phyloP scores from a whole-genome alignment of 768 basidiomycete species.

The Cystobasidiopsis lactophilus region DNA sequence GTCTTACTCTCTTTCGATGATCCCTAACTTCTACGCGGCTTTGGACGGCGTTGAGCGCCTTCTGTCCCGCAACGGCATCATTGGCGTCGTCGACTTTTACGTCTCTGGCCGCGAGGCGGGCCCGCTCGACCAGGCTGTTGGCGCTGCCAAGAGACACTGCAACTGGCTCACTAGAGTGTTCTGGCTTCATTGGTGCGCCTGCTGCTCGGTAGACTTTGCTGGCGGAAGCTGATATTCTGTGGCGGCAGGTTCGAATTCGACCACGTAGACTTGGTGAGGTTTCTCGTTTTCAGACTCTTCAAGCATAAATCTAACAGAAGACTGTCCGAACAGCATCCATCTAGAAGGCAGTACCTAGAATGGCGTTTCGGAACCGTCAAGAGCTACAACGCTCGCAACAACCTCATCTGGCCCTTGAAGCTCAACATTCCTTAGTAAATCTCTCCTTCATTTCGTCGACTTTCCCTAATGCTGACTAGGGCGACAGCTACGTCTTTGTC shows the following conservation, averaged over 20 bases:
- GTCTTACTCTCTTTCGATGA: conserved; percentile 29
- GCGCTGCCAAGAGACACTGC: conserved; percentile 25
- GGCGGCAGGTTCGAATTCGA: conserved; percentile 28
- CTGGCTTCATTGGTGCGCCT: conserved; percentile 43
- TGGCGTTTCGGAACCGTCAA: conserved; percentile 50
- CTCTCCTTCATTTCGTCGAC: neutral
- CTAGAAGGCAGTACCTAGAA: conserved; percentile 39
- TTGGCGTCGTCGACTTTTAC: conserved; percentile 56
- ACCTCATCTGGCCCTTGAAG: conserved; percentile 43
- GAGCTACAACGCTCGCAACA: conserved; percentile 46
- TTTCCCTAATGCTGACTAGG: too few species aligned
- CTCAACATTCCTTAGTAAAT: conserved; percentile 31
- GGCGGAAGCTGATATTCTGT: conserved; percentile 32
- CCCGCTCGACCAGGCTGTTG: conserved; percentile 3
- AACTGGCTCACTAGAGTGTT: conserved; percentile 50
- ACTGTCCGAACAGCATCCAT: neutral
- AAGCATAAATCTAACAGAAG: neutral
- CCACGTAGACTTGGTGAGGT: conserved; percentile 30
- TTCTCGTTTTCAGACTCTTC: too few species aligned
- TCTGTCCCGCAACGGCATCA: conserved; percentile 38
- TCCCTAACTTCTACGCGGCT: conserved; percentile 13
- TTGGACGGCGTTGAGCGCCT: conserved; percentile 46
- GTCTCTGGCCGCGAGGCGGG: conserved; percentile 34
- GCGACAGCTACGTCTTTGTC: conserved; percentile 50
- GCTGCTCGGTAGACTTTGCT: conserved; percentile 15